phyloP scores from a whole-genome alignment of 2,329 filamentous ascomycete species.

The Fusarium penzigii region DNA sequence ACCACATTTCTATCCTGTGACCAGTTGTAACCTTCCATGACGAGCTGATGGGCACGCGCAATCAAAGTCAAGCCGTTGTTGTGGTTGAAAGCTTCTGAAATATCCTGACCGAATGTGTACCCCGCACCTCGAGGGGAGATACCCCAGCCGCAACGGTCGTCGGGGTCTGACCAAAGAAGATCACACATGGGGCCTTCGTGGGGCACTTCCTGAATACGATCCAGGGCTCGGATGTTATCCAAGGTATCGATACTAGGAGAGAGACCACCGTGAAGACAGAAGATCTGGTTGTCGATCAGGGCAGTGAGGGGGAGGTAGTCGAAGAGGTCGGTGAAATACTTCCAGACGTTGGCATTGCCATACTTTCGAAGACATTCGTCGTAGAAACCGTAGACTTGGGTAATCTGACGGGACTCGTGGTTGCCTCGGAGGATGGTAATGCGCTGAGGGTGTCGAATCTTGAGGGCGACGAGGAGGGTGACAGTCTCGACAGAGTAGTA shows the following conservation, averaged over 20 bases:
- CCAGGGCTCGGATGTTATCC: conserved; percentile 91
- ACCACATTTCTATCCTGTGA: conserved; percentile 98
- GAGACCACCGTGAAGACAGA: conserved; percentile 95
- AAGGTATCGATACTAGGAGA: conserved; percentile 95
- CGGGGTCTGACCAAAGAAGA: conserved; percentile 95
- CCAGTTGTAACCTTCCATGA: conserved; percentile 99
- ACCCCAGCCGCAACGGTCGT: conserved; percentile 94
- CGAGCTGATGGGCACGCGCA: conserved; percentile 93
- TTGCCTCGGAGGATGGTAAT: conserved; percentile 99
- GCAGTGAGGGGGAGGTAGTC: conserved; percentile 97
- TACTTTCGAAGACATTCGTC: conserved; percentile 99
- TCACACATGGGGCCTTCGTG: conserved; percentile 99
- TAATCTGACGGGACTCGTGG: conserved; percentile 98
- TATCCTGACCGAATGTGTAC: conserved; percentile 95
- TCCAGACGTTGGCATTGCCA: conserved; percentile 98
- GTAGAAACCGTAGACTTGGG: conserved; percentile 99
- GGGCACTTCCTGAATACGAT: conserved; percentile 96
- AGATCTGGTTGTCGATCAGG: conserved; percentile 98
- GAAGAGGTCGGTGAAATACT: conserved; percentile 98
- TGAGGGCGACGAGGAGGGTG: conserved; percentile 91
- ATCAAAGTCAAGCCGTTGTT: conserved; percentile 97
- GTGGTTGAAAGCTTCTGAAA: conserved; percentile 98
- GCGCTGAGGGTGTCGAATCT: conserved; percentile 96
- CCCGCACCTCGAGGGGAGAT: conserved; percentile 93
- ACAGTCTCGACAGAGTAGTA: conserved; percentile 99